phyloP scores from a whole-genome alignment of 2,329 filamentous ascomycete genomes.

The Colletotrichum coccodes region DNA sequence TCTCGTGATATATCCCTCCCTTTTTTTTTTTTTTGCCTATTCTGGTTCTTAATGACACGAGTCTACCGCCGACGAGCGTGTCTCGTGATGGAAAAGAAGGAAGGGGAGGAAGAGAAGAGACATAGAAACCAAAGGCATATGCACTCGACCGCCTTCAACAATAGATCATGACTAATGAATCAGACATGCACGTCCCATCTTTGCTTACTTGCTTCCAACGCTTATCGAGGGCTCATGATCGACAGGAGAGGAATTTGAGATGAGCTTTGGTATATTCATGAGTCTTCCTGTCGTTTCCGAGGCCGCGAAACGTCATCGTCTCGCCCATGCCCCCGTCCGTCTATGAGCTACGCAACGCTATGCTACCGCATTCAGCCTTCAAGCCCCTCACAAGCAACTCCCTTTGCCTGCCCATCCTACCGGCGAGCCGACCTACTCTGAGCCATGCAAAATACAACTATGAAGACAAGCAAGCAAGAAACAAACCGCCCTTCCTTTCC shows the following conservation, averaged over 20 bases:
- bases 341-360: neutral
- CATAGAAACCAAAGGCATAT: constrained; percentile 20
- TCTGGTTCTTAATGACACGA: constrained; percentile 13
- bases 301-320: neutral
- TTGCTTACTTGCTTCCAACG: neutral
- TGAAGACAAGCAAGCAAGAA: neutral
- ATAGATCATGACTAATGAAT: constrained; percentile 32
- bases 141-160: constrained; percentile 13
- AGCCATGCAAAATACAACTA: neutral
- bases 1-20: constrained; percentile 6
- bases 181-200: constrained; percentile 7
- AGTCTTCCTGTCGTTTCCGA: neutral
- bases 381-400: too few relatives aligned
- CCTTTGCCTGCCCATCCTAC: too few relatives aligned
- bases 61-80: constrained; percentile 6
- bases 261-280: too few relatives aligned
- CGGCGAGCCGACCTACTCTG: too few relatives aligned
- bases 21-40: constrained; percentile 6
- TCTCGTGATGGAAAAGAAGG: neutral
- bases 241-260: too few relatives aligned
- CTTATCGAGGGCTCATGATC: neutral
- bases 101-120: neutral
- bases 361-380: neutral
- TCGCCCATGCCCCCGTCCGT: neutral
- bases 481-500: neutral